phyloP scores from a whole-genome alignment of 305 asterid species.

The Caryopteris hybrid region DNA sequence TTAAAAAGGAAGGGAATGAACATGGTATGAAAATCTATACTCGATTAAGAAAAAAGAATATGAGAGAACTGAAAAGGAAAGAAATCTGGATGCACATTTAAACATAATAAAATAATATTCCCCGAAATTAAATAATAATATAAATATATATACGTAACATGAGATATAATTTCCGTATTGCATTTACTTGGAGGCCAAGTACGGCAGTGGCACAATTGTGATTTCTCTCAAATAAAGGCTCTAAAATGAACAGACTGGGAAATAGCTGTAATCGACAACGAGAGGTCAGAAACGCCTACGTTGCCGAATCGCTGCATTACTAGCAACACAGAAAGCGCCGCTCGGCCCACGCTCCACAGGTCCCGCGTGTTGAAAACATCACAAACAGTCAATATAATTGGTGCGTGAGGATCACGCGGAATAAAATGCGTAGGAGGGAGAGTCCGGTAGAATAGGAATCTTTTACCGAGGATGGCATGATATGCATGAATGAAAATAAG shows the following conservation, averaged over 20 bases:
- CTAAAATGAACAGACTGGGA: neutral
- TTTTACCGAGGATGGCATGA: slow-evolving; percentile 19
- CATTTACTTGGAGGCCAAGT: slow-evolving; percentile 24
- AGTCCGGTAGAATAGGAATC: slow-evolving; percentile 3
- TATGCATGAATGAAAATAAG: slow-evolving; percentile 15
- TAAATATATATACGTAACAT: neutral
- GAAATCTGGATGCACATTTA: neutral
- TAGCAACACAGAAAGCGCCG: slow-evolving; percentile 1
- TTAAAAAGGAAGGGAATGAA: too few relatives aligned
- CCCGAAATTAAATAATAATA: too few relatives aligned
- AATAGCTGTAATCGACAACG: slow-evolving; percentile 32
- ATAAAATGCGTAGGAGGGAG: fast-evolving
- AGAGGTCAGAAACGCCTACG: slow-evolving; percentile 34
- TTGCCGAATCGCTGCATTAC: slow-evolving; percentile 44
- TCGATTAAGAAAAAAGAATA: neutral
- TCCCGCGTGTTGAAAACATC: too few relatives aligned
- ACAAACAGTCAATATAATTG: too few relatives aligned
- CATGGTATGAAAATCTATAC: slow-evolving; percentile 15
- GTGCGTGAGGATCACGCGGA: neutral
- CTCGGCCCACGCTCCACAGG: too few relatives aligned
- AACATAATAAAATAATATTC: too few relatives aligned
- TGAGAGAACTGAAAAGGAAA: neutral
- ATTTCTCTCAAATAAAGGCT: neutral
- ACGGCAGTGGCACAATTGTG: slow-evolving; percentile 41
- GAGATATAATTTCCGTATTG: neutral